Evolutionary conservation across 768 basidiomycete genomes (phyloP).

Genomic region (Glaciozyma antarctica): DNA sequence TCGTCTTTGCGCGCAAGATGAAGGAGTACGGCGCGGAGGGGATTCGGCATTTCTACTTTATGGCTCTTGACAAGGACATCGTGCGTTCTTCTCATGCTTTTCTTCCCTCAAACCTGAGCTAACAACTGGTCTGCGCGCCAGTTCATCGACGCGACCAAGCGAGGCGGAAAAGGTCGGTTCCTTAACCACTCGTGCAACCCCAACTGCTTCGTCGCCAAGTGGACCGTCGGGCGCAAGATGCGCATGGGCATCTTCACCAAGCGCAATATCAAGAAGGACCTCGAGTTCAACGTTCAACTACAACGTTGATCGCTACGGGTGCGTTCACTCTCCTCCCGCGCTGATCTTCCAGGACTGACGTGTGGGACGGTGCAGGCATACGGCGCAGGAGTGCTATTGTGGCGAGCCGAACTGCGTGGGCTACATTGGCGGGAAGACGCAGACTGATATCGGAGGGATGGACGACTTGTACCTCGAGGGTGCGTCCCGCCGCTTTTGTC

Average conservation of each 20-base stretch:
- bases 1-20: slow-evolving; percentile 86
- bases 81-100: slow-evolving; percentile 44
- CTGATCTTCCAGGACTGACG: background rate
- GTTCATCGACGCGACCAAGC: slow-evolving; percentile 98
- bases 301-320: slow-evolving; percentile 99
- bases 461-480: slow-evolving; percentile 62
- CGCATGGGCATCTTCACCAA: slow-evolving; percentile 85
- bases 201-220: slow-evolving; percentile 96
- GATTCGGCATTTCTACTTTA: slow-evolving; percentile 95
- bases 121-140: slow-evolving; percentile 35
- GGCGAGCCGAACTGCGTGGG: slow-evolving; percentile 93
- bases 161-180: slow-evolving; percentile 91
- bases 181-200: slow-evolving; percentile 97
- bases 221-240: slow-evolving; percentile 79
- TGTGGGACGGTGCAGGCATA: slow-evolving; percentile 54
- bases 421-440: slow-evolving; percentile 93
- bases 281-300: slow-evolving; percentile 99
- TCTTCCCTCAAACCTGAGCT: background rate
- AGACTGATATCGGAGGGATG: slow-evolving; percentile 89
- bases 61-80: slow-evolving; percentile 98
- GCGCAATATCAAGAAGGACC: slow-evolving; percentile 55
- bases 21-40: slow-evolving; percentile 84
- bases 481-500: background rate
- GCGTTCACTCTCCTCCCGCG: slow-evolving; percentile 35
- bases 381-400: slow-evolving; percentile 88